A percentile compares a stretch with the other conserved stretches of the same genome.
phyloP scores from a whole-genome alignment of 768 basidiomycete species.

The Calocybe cyanea region DNA sequence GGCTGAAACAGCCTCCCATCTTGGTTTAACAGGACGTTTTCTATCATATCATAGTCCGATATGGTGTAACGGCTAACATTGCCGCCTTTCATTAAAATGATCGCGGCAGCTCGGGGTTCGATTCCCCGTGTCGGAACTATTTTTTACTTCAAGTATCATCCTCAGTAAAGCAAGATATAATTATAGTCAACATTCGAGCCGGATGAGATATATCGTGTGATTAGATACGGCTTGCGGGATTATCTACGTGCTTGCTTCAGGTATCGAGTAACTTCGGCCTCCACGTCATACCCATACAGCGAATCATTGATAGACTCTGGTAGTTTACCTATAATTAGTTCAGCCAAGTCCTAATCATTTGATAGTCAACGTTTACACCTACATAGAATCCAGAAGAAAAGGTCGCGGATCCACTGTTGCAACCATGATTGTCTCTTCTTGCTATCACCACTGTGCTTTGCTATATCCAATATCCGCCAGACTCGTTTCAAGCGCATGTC shows the following conservation, averaged over 20 bases:
- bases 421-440: slow-evolving; percentile 29
- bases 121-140: slow-evolving; percentile 43
- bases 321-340: slow-evolving; percentile 22
- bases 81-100: slow-evolving; percentile 37
- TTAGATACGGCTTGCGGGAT: too few species aligned
- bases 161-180: too few species aligned
- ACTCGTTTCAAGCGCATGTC: slow-evolving; percentile 30
- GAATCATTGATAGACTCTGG: slow-evolving; percentile 27
- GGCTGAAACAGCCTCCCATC: not conserved
- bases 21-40: not conserved
- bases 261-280: slow-evolving; percentile 21
- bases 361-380: slow-evolving; percentile 11
- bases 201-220: too few species aligned
- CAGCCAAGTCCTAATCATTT: not conserved
- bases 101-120: slow-evolving; percentile 57
- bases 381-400: slow-evolving; percentile 30
- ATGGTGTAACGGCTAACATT: slow-evolving; percentile 70
- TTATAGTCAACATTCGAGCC: too few species aligned
- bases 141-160: too few species aligned
- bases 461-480: slow-evolving; percentile 27
- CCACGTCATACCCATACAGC: slow-evolving; percentile 24
- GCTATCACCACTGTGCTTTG: slow-evolving; percentile 25
- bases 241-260: slow-evolving; percentile 5
- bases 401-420: slow-evolving; percentile 30
- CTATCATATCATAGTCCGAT: slow-evolving; percentile 24